A percentile compares a stretch with the other conserved stretches of the same genome.
Conservation (phyloP, 768 basidiomycete genomes). For the Sarcomyxa edulis region DNA sequence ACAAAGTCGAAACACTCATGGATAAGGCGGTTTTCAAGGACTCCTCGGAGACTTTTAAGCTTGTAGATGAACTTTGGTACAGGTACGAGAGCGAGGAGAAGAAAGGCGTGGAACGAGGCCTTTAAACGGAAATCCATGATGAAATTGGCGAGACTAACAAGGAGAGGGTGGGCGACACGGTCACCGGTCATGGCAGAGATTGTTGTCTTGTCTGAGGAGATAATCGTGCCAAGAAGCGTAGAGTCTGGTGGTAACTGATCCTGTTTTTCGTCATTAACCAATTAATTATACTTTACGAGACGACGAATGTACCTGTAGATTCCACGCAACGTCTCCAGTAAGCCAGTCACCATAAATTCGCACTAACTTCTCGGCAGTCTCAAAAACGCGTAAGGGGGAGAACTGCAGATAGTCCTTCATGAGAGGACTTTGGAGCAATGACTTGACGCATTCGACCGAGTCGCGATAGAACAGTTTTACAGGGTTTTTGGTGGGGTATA, state of each 20-base stretch:
- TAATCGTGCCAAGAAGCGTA: conserved; percentile 12
- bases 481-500: conserved; percentile 10
- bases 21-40: conserved; percentile 11
- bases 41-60: conserved; percentile 4
- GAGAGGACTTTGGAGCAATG: conserved; percentile 18
- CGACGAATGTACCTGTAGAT: conserved; percentile 12
- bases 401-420: conserved; percentile 15
- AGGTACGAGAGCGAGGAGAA: conserved; percentile 15
- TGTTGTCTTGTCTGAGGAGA: conserved; percentile 15
- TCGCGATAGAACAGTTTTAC: conserved; percentile 19
- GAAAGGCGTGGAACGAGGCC: conserved; percentile 10
- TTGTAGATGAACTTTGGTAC: conserved; percentile 15
- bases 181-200: conserved; percentile 14
- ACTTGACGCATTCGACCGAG: conserved; percentile 17
- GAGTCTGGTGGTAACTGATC: conserved; percentile 10
- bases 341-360: conserved; percentile 18
- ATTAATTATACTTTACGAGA: neutral
- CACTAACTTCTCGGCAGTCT: conserved; percentile 6
- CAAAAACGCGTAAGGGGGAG: conserved; percentile 10
- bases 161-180: conserved; percentile 8
- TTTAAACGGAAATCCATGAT: conserved; percentile 10
- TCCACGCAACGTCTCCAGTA: conserved; percentile 15
- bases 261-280: conserved; percentile 6
- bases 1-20: conserved; percentile 14
- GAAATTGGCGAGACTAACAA: conserved; percentile 13